Base-by-base conservation (phyloP, 305 asterid genomes). In the Nicotiana rustica region DNA sequence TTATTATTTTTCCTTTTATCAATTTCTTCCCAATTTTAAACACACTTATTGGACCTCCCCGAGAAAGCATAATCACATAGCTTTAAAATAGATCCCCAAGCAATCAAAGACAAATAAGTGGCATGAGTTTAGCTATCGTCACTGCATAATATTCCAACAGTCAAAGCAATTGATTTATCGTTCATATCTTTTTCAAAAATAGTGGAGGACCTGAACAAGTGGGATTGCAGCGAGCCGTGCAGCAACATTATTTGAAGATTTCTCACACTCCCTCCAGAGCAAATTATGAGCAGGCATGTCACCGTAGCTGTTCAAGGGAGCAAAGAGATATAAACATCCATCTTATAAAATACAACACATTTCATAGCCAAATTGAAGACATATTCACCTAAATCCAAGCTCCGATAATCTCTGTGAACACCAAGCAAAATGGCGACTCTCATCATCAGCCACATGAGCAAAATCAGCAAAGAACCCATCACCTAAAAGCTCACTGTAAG, bases 361-460 rank as follows among this genome's bases (percentile, higher is more conserved):
- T 18, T 60, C 82, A 70, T 38, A 77, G 70, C 15, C 41, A 77
- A 59, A 64, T 25, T 70, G 38, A 49, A 81, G 81, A 83, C 49
- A 77, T 38, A 78, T 12, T 83, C 81, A 94, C 98, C 97, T 91
- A 87, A 92, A 92, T 52, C 98, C 98, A 81, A 96, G 98, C 89
- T 96, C 99, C 17, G 84, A 86, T 80, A 96, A 85, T 86, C 99
- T 91, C 91, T 93, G 99, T 2, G 92, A 91, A 87, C 99, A 96
- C 99, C 98, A 96, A 55, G 90, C 89, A 86, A 94, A 96, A 88
- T 96, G 99, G 31, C 97, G 94, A 81, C 99, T 94, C 85, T 96
- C 99, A 69, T 96, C 98, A 87, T 94, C 98, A 57, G 97, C 99
- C 87, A 94, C 99, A 79, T 84, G 98, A 80, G 98, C 98, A 90